Evolutionary conservation across 331 rosid genomes (phyloP).

Genomic region (Telfairia occidentalis): DNA sequence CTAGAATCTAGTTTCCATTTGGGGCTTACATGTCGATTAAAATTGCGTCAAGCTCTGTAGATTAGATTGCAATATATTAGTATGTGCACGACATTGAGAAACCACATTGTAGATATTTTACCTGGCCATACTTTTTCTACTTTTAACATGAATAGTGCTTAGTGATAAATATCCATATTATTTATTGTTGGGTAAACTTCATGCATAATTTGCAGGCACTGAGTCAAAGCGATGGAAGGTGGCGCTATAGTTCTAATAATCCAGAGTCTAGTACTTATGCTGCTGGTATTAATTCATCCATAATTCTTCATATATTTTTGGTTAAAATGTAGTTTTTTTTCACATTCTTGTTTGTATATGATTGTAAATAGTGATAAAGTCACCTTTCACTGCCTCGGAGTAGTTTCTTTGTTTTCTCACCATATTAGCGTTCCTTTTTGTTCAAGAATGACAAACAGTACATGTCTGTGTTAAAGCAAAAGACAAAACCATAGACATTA

Average conservation of each 20-base stretch:
- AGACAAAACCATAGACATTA: not conserved
- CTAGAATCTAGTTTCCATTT: slow-evolving; percentile 16
- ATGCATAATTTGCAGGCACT: slow-evolving; percentile 52
- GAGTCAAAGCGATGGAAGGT: slow-evolving; percentile 99
- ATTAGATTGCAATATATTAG: not conserved
- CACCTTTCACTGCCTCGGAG: not conserved
- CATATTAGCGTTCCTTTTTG: not conserved
- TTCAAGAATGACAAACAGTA: not conserved
- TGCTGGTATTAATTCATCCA: slow-evolving; percentile 53
- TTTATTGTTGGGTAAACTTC: not conserved
- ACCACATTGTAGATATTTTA: not conserved
- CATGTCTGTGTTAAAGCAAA: not conserved
- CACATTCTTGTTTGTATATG: not conserved
- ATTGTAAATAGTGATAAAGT: not conserved
- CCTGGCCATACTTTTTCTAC: not conserved
- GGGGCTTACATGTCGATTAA: not conserved
- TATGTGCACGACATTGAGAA: not conserved
- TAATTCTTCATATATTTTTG: slow-evolving; percentile 1
- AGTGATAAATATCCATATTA: not conserved
- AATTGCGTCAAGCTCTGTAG: not conserved
- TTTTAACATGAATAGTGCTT: not conserved
- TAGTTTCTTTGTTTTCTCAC: not conserved
- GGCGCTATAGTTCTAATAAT: slow-evolving; percentile 80
- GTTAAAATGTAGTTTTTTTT: not conserved
- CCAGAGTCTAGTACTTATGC: slow-evolving; percentile 96